Conservation (phyloP, 257 asterid species). For the Ilex asprella region DNA sequence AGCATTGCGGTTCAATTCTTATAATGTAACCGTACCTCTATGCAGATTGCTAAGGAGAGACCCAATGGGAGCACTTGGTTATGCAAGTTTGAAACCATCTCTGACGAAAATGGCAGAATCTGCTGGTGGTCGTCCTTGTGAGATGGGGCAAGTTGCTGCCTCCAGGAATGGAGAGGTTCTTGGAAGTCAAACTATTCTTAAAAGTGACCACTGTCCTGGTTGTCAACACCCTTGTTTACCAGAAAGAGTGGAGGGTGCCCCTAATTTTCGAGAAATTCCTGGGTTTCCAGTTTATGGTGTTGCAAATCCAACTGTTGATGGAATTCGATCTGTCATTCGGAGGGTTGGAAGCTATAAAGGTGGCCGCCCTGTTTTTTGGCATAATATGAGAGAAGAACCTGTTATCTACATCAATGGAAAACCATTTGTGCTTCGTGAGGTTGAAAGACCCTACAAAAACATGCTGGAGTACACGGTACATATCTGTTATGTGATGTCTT, state of each 20-base stretch:
- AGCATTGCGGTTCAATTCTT: neutral
- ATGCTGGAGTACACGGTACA: slow-evolving; percentile 98
- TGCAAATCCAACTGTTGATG: slow-evolving; percentile 90
- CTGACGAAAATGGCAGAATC: slow-evolving; percentile 35
- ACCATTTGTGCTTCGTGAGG: slow-evolving; percentile 97
- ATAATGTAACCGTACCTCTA: slow-evolving; percentile 10
- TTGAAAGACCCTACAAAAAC: slow-evolving; percentile 94
- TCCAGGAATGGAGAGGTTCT: slow-evolving; percentile 92
- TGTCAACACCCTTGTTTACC: slow-evolving; percentile 84
- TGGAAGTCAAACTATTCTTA: slow-evolving; percentile 96
- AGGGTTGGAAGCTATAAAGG: slow-evolving; percentile 82
- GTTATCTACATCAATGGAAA: slow-evolving; percentile 93
- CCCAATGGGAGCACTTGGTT: slow-evolving; percentile 97
- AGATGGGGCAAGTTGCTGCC: slow-evolving; percentile 93
- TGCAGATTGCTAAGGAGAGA: slow-evolving; percentile 92
- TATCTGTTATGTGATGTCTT: slow-evolving; percentile 18
- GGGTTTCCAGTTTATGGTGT: slow-evolving; percentile 97
- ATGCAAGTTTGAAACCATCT: slow-evolving; percentile 49
- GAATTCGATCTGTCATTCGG: slow-evolving; percentile 83
- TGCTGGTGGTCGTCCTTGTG: slow-evolving; percentile 62
- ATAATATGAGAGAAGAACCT: slow-evolving; percentile 98
- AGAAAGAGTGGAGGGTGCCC: slow-evolving; percentile 96
- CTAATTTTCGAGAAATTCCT: slow-evolving; percentile 91
- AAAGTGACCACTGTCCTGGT: slow-evolving; percentile 97
- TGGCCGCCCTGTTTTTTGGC: slow-evolving; percentile 91